A percentile compares a stretch with the other conserved stretches of the same genome.
phyloP scores from a whole-genome alignment of 2,329 filamentous ascomycete genomes.

The Chrysoporthe deuterocubensis region DNA sequence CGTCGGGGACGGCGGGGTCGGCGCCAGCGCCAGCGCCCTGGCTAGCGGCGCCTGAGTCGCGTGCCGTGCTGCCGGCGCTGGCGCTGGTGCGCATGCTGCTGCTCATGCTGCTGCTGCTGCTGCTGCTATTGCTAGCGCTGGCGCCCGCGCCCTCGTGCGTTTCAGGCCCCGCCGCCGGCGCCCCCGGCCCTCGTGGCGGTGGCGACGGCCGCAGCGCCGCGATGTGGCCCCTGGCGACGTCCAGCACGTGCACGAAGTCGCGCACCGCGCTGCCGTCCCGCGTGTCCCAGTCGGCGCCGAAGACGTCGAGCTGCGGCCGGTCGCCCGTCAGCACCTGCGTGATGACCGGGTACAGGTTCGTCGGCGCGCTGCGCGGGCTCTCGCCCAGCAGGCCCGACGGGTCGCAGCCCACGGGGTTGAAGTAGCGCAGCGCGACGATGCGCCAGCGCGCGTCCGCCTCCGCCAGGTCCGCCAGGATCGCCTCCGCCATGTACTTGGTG shows the following conservation, averaged over 20 bases:
- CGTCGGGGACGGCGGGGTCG: conserved; percentile 28
- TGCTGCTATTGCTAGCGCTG: background rate
- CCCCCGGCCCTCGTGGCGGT: conserved; percentile 9
- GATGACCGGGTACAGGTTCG: conserved; percentile 68
- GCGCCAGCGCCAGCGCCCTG: conserved; percentile 7
- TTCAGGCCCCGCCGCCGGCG: too few relatives aligned
- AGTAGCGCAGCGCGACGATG: conserved; percentile 67
- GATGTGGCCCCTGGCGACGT: conserved; percentile 67
- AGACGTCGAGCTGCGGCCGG: conserved; percentile 59
- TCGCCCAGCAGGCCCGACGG: conserved; percentile 66
- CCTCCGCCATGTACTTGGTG: conserved; percentile 70
- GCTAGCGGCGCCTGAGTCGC: background rate
- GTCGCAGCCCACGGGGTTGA: conserved; percentile 71
- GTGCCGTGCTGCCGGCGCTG: background rate
- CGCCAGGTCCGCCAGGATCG: conserved; percentile 66
- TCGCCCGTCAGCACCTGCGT: conserved; percentile 63
- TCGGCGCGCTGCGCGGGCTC: conserved; percentile 63
- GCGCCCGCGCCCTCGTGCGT: background rate
- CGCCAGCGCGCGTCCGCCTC: conserved; percentile 64
- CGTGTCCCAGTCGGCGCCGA: conserved; percentile 68
- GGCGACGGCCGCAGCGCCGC: conserved; percentile 53
- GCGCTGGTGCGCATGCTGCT: too few relatives aligned
- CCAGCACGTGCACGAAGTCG: conserved; percentile 70
- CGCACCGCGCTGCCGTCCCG: conserved; percentile 67
- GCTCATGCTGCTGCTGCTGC: background rate